These are phyloP conservation scores for Beta vulgaris DNA, from an alignment of 148 eudicot species.

Conservation along the genomic window DNA sequence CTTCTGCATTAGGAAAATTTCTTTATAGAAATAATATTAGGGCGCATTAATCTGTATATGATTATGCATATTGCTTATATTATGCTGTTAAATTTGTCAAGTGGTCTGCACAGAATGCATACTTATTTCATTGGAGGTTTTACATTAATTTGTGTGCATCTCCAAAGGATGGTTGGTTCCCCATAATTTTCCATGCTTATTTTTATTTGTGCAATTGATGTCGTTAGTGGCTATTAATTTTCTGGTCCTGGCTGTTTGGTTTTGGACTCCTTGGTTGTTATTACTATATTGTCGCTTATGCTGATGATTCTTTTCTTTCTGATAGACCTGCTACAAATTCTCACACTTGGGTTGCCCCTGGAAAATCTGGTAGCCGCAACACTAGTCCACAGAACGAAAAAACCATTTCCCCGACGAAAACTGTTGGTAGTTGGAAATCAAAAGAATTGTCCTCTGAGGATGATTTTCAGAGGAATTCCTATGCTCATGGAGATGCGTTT, in stretches of 20 bases:
- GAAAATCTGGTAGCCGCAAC: not conserved
- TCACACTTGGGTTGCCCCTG: not conserved
- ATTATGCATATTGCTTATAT: not conserved
- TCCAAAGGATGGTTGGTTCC: not conserved
- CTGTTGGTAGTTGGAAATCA: not conserved
- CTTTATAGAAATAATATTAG: not conserved
- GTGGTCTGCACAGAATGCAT: not conserved
- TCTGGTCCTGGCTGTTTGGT: not conserved
- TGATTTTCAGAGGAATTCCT: conserved; percentile 4
- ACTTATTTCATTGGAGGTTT: not conserved
- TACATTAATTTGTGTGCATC: no score
- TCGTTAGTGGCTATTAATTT: not conserved
- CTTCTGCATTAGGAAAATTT: not conserved
- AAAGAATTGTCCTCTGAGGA: not conserved
- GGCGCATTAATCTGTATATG: not conserved
- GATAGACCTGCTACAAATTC: not conserved
- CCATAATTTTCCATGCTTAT: not conserved
- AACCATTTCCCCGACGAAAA: not conserved
- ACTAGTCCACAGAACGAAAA: not conserved
- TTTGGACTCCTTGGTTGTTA: not conserved
- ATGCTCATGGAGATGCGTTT: not conserved
- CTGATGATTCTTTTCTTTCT: not conserved
- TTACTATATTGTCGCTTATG: not conserved
- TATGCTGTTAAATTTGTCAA: not conserved
- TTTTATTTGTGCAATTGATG: not conserved